A percentile compares a stretch with the other conserved stretches of the same genome.
phyloP scores from a whole-genome alignment of 108 stramenopile species.

The Nannochloropsis gaditana region DNA sequence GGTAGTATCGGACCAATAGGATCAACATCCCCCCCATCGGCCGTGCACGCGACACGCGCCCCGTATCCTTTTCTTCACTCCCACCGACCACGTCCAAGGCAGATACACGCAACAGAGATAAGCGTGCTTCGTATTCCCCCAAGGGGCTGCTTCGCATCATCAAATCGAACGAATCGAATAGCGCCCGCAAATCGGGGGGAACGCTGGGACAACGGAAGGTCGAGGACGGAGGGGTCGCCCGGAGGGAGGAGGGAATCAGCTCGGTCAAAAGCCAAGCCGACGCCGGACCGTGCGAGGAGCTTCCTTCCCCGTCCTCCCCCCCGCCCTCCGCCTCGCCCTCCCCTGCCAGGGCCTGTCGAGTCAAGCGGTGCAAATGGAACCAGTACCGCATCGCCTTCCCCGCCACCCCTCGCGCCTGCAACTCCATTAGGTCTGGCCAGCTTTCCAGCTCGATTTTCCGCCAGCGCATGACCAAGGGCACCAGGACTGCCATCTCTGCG shows the following conservation, averaged over 20 bases:
- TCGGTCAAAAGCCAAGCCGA: not conserved
- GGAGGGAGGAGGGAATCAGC: not conserved
- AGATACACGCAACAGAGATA: constrained; percentile 46
- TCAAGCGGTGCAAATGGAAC: constrained; percentile 36
- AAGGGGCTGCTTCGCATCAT: constrained; percentile 45
- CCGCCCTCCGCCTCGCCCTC: not conserved
- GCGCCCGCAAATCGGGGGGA: not conserved
- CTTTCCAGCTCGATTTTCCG: constrained; percentile 81
- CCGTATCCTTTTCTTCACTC: not conserved
- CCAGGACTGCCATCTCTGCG: constrained; percentile 61
- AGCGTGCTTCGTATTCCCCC: constrained; percentile 52
- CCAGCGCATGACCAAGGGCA: constrained; percentile 76
- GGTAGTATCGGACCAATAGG: constrained; percentile 69
- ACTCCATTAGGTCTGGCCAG: constrained; percentile 62
- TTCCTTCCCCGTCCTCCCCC: constrained; percentile 26
- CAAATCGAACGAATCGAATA: constrained; percentile 50
- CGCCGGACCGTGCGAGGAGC: not conserved
- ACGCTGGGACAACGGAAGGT: not conserved
- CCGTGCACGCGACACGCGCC: not conserved
- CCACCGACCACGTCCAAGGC: constrained; percentile 27
- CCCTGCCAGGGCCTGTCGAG: constrained; percentile 25
- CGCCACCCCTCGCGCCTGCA: not conserved
- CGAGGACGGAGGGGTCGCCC: too few relatives aligned
- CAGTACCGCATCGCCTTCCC: constrained; percentile 45
- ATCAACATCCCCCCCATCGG: constrained; percentile 55